phyloP scores from a whole-genome alignment of 768 basidiomycete species.

The Hericium alpestre region DNA sequence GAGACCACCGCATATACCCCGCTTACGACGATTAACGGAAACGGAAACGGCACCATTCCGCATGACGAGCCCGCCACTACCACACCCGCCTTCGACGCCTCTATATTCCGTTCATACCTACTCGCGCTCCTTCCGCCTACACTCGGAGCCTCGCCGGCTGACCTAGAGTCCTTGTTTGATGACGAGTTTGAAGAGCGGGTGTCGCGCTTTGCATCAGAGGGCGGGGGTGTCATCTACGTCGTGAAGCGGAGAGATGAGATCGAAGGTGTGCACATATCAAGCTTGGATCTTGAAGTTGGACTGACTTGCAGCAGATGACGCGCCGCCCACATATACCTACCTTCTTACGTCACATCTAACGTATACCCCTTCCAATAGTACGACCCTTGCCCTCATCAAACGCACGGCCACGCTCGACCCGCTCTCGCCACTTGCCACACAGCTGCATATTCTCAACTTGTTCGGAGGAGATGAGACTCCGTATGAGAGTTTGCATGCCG shows the following conservation, averaged over 20 bases:
- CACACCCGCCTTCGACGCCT: conserved; percentile 47
- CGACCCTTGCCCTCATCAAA: conserved; percentile 92
- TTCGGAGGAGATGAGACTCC: conserved; percentile 85
- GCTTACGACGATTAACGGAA: conserved; percentile 1
- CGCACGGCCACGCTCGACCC: conserved; percentile 77
- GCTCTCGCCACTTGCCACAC: conserved; percentile 64
- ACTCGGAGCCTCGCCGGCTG: conserved; percentile 57
- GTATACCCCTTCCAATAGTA: conserved; percentile 72
- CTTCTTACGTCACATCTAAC: conserved; percentile 60
- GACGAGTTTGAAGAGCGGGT: conserved; percentile 68
- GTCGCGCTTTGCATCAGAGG: conserved; percentile 63
- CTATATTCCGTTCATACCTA: conserved; percentile 63
- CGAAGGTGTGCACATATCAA: conserved; percentile 42
- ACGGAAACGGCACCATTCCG: conserved; percentile 3
- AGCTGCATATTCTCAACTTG: conserved; percentile 87
- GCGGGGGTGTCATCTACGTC: conserved; percentile 70
- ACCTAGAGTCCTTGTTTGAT: conserved; percentile 62
- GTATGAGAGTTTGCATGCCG: conserved; percentile 90
- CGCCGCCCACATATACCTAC: conserved; percentile 51
- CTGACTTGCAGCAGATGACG: conserved; percentile 42
- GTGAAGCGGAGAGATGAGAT: conserved; percentile 67
- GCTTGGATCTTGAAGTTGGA: neutral
- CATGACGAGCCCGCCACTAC: conserved; percentile 28
- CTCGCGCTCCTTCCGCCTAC: conserved; percentile 67
- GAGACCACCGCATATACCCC: conserved; percentile 12